Evolutionary conservation across 306 rosid genomes (phyloP).

Genomic region (Fagus sylvatica): DNA sequence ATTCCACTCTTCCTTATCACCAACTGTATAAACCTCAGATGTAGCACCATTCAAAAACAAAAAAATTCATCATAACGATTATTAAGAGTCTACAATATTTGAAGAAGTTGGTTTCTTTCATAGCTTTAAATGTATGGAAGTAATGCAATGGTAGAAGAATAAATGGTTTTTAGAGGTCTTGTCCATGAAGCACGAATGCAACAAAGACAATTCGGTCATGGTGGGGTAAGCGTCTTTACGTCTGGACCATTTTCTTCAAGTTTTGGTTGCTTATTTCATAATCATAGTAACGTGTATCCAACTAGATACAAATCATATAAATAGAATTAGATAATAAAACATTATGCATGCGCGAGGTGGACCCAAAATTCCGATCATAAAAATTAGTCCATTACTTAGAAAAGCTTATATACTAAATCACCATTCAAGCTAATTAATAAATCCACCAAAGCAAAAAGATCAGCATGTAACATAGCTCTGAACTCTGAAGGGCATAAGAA

Average conservation of each 20-base stretch:
- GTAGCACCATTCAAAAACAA: slow-evolving; percentile 13
- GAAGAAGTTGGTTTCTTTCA: slow-evolving; percentile 12
- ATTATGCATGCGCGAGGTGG: neutral
- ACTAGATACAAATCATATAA: neutral
- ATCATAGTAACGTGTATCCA: slow-evolving; percentile 11
- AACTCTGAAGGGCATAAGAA: neutral
- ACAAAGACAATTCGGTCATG: slow-evolving; percentile 1
- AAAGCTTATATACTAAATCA: too few relatives aligned
- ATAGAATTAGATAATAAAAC: neutral
- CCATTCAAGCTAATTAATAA: neutral
- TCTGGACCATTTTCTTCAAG: neutral
- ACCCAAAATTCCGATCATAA: too few relatives aligned
- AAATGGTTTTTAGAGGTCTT: neutral
- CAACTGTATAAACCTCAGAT: slow-evolving; percentile 30
- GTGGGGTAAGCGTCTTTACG: too few relatives aligned
- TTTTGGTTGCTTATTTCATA: neutral
- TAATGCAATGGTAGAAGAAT: neutral
- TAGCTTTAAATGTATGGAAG: neutral
- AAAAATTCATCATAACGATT: neutral
- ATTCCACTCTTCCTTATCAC: slow-evolving; percentile 40
- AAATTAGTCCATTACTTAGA: too few relatives aligned
- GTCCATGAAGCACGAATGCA: slow-evolving; percentile 6
- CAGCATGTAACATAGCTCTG: too few relatives aligned
- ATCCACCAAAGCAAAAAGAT: neutral
- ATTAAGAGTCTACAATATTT: neutral